Percentiles rank a stretch among this genome's conserved stretches.
Evolutionary conservation across 352 stramenopile species (phyloP).

Genomic region (Globisporangium okanoganense): DNA sequence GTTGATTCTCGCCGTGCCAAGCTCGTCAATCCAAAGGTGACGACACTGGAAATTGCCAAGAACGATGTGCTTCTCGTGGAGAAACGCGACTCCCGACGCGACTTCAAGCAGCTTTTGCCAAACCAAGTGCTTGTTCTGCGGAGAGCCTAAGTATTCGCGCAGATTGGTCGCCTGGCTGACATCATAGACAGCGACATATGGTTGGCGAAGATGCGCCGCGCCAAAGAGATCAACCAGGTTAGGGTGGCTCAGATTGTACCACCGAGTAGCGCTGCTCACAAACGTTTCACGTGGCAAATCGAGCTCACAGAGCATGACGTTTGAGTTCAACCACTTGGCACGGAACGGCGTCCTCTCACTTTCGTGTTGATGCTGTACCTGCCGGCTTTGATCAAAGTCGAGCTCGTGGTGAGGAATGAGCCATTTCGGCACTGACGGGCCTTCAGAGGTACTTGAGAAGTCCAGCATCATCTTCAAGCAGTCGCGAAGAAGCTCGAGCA

Average conservation of each 20-base stretch:
- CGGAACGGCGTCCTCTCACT: not conserved
- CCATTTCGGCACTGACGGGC: slow-evolving; percentile 8
- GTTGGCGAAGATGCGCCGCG: slow-evolving; percentile 16
- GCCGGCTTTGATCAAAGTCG: slow-evolving; percentile 1
- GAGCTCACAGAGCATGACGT: not conserved
- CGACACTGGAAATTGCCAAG: slow-evolving; percentile 68
- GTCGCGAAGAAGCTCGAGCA: not conserved
- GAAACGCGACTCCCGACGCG: slow-evolving; percentile 28
- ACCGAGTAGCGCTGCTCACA: slow-evolving; percentile 71
- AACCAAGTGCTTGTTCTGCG: not conserved
- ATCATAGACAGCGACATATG: slow-evolving; percentile 25
- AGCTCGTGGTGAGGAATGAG: slow-evolving; percentile 24
- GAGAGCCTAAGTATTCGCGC: slow-evolving; percentile 17
- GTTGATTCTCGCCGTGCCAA: slow-evolving; percentile 23
- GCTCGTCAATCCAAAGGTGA: slow-evolving; percentile 28
- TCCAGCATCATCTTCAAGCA: not conserved
- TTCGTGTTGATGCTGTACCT: not conserved
- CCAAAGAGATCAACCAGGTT: slow-evolving; percentile 83
- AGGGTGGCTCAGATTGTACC: slow-evolving; percentile 83
- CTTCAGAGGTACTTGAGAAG: not conserved
- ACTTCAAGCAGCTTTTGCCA: slow-evolving; percentile 33
- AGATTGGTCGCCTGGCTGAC: slow-evolving; percentile 23
- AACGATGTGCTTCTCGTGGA: slow-evolving; percentile 31
- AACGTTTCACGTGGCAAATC: slow-evolving; percentile 13
- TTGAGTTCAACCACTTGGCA: slow-evolving; percentile 2